Evolutionary conservation across 768 basidiomycete genomes (phyloP).

Genomic region (Phanerodontia chrysosporium): DNA sequence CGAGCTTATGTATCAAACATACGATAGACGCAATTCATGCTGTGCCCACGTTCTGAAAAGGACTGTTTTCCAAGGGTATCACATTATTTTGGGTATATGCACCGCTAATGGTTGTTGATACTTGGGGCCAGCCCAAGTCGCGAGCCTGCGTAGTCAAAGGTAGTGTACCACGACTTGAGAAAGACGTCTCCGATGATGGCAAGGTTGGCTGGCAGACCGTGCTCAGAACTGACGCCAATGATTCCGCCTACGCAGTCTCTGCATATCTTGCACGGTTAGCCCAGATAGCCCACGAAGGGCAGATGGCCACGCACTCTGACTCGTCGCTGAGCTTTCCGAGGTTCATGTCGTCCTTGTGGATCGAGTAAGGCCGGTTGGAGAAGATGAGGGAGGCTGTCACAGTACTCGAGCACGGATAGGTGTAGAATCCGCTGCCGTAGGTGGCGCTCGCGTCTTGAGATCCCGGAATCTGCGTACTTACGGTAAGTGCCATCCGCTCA

Average conservation of each 20-base stretch:
- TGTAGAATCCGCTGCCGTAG: constrained; percentile 48
- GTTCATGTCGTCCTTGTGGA: constrained; percentile 52
- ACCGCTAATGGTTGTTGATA: constrained; percentile 35
- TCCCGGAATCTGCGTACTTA: constrained; percentile 44
- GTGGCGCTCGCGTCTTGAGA: constrained; percentile 34
- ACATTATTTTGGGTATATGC: not conserved
- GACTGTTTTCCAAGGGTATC: no score
- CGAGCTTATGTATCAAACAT: not conserved
- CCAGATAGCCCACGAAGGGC: not conserved
- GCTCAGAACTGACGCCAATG: constrained; percentile 33
- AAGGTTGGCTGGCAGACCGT: constrained; percentile 46
- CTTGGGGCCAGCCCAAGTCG: constrained; percentile 58
- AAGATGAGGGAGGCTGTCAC: constrained; percentile 41
- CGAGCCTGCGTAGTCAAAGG: constrained; percentile 54
- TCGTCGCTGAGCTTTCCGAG: constrained; percentile 37
- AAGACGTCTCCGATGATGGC: constrained; percentile 64
- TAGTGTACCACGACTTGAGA: constrained; percentile 63
- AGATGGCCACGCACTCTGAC: constrained; percentile 18
- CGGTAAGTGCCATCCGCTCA: not conserved
- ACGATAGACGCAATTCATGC: not conserved
- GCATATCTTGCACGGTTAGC: not conserved
- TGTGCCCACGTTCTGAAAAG: no score
- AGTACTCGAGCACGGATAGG: constrained; percentile 44
- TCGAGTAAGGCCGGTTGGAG: constrained; percentile 34
- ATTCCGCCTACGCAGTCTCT: constrained; percentile 58